phyloP scores from a whole-genome alignment of 495 filamentous ascomycete species.

The Hypoxylon fragiforme region DNA sequence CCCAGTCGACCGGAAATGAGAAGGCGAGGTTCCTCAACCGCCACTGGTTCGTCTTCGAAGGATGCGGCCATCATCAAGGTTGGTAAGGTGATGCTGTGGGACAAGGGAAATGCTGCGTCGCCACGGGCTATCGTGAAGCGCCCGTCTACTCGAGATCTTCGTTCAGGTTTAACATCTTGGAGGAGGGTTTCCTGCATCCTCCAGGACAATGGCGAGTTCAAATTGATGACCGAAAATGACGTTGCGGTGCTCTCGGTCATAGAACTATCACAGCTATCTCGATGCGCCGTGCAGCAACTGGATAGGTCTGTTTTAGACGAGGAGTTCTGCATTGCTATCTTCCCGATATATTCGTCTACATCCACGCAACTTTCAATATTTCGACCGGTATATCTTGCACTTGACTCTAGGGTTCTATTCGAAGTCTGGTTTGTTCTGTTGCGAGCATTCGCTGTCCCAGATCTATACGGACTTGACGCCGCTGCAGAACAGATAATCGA shows the following conservation, averaged over 20 bases:
- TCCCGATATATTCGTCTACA: conserved; percentile 72
- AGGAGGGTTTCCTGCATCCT: conserved; percentile 87
- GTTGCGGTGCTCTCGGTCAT: conserved; percentile 77
- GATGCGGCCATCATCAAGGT: conserved; percentile 94
- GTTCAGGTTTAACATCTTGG: conserved; percentile 61
- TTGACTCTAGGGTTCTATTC: conserved; percentile 86
- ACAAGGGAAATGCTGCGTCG: conserved; percentile 61
- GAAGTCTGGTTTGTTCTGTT: conserved; percentile 97
- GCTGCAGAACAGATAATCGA: conserved; percentile 44
- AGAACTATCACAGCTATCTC: conserved; percentile 84
- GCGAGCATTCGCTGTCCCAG: conserved; percentile 89
- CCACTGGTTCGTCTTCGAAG: conserved; percentile 52
- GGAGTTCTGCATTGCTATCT: conserved; percentile 93
- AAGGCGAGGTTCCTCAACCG: conserved; percentile 68
- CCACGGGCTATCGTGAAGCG: conserved; percentile 56
- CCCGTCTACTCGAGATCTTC: conserved; percentile 51
- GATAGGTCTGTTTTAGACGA: conserved; percentile 91
- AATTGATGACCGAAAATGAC: conserved; percentile 82
- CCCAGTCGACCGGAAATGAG: conserved; percentile 55
- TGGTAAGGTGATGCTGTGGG: conserved; percentile 91
- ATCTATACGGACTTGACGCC: conserved; percentile 70
- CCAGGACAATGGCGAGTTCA: conserved; percentile 93
- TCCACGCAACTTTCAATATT: conserved; percentile 65
- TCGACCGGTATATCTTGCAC: conserved; percentile 77
- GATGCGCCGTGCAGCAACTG: conserved; percentile 86